Conservation (phyloP, 129 eudicot species). For the Escallonia herrerae region DNA sequence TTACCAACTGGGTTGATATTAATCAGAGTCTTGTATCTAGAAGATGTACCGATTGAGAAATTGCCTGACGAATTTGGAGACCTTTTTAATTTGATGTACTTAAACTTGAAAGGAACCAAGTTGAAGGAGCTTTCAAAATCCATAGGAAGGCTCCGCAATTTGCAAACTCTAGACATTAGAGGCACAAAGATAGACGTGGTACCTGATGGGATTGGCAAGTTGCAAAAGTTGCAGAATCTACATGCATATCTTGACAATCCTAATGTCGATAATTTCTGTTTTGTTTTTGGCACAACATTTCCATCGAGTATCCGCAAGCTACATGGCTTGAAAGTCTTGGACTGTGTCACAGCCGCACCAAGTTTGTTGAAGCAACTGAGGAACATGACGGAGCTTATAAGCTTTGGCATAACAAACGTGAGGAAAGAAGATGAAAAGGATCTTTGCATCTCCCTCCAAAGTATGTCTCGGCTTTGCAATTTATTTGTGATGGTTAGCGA, state of each 20-base stretch:
- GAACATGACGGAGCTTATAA: neutral
- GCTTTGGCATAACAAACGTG: neutral
- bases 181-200: neutral
- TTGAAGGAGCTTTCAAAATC: constrained; percentile 10
- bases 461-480: neutral
- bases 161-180: constrained; percentile 5
- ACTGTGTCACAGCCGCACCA: neutral
- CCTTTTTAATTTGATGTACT: constrained; percentile 13
- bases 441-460: neutral
- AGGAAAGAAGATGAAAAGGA: neutral
- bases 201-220: constrained; percentile 8
- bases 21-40: neutral
- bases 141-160: neutral
- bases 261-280: neutral
- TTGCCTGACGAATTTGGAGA: neutral
- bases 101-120: neutral
- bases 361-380: neutral
- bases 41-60: neutral
- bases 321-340: neutral
- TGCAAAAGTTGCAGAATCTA: constrained; percentile 8
- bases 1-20: neutral
- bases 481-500: neutral
- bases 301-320: neutral
- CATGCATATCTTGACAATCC: neutral
- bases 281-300: neutral